Evolutionary conservation across 2,329 filamentous ascomycete genomes (phyloP), one percentile per base, ranked within the genome.

Genomic region (Daldinia sp.): DNA sequence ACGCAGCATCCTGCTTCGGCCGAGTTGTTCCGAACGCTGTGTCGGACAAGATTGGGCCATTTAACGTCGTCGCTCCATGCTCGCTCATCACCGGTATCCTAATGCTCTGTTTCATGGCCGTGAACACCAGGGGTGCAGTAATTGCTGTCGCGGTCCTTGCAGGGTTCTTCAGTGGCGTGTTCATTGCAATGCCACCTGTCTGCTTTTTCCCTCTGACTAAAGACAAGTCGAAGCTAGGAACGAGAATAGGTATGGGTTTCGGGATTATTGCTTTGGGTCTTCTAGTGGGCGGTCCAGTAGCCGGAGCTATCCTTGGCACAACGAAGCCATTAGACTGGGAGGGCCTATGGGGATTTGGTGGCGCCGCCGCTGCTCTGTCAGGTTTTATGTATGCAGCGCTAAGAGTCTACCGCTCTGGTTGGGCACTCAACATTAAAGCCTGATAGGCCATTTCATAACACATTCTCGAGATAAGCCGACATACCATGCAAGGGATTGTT

Each of bases 131-230:
- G 23, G 79, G 70, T 7, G 71, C 77, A n/a, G 72, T 81, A 42
- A 75, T 81, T 28, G 73, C 76, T 0, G 71, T 78, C 37, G 73
- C 75, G 3, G 63, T 81, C 6, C 73, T 81, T 33, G 80, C 78
- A 61, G 80, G 80, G 37, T 80, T 81, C 76, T 81, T 81, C 71
- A 77, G 74, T 23, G 81, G 81, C 37, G 79, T 80, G 57, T 80
- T 82, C 72, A 80, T 83, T 58, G 78, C 81, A 2, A 74, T 82
- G 53, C 80, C 80, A 4, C 79, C 79, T 2, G 76, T 80, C 2
- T 75, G 78, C 58, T 78, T 82, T 63, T 78, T 79, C n/a, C 74
- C 72, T 6, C 67, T 83, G 28, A 81, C 81, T 0, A 61, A 76
- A 41, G 78, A 83, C 68, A 81, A 79, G 71, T 74, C 74, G 5